A percentile compares a stretch with the other conserved stretches of the same genome.
Conservation (phyloP, 2,329 filamentous ascomycete species). For the Fusarium sublunatum region DNA sequence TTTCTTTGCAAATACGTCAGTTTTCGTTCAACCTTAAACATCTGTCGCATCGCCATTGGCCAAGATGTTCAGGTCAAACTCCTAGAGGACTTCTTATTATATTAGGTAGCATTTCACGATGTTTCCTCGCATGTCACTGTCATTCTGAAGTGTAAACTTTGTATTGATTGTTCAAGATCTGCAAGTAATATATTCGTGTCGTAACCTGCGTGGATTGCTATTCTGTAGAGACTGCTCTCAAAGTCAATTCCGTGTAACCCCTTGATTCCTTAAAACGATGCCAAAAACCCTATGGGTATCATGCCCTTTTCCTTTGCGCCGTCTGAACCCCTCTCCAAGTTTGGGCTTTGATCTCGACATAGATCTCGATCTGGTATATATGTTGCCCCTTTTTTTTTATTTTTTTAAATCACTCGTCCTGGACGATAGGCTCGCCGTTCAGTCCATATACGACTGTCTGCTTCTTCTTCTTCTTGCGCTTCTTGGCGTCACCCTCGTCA, state of each 20-base stretch:
- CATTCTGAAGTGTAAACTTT: neutral
- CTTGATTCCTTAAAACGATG: constrained; percentile 24
- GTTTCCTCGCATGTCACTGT: neutral
- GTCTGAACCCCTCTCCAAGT: constrained; percentile 24
- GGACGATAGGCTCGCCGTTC: constrained; percentile 52
- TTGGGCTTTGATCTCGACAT: constrained; percentile 12
- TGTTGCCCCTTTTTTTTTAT: neutral
- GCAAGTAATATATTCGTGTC: neutral
- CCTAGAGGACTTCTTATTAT: too few relatives aligned
- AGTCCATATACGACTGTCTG: constrained; percentile 52
- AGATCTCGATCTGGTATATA: constrained; percentile 15
- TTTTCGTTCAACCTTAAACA: too few relatives aligned
- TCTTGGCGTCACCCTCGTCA: constrained; percentile 47
- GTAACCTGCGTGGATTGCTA: constrained; percentile 16
- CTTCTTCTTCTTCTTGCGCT: constrained; percentile 52
- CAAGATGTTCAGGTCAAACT: too few relatives aligned
- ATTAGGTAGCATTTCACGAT: neutral
- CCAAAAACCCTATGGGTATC: constrained; percentile 46
- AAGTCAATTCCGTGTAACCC: constrained; percentile 15
- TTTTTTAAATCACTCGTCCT: constrained; percentile 43
- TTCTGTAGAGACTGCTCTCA: constrained; percentile 36
- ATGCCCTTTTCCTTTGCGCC: constrained; percentile 40
- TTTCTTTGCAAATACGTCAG: too few relatives aligned
- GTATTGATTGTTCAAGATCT: neutral
- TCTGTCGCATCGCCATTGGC: too few relatives aligned